A percentile compares a stretch with the other conserved stretches of the same genome.
Conservation (phyloP, 2,329 filamentous ascomycete genomes). For the Alternaria panax region DNA sequence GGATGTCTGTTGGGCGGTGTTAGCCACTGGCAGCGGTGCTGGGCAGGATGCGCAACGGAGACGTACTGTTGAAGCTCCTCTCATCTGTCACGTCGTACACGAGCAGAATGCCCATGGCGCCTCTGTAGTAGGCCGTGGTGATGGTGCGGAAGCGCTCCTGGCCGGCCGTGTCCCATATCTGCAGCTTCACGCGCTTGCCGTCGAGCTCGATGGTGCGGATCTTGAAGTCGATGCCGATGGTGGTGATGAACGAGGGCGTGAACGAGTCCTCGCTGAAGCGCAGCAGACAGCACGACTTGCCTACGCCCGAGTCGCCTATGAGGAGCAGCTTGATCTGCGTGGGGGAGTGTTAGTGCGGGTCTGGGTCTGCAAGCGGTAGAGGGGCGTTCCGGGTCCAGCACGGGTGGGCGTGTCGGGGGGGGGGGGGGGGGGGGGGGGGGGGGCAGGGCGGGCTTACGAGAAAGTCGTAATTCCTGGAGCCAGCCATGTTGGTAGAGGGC, state of each 20-base stretch:
- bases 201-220: conserved; percentile 99
- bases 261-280: conserved; percentile 98
- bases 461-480: conserved; percentile 99
- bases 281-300: conserved; percentile 95
- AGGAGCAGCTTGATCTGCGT: conserved; percentile 91
- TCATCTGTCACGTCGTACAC: conserved; percentile 99
- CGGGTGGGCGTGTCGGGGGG: conserved; percentile 6
- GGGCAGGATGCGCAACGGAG: not conserved
- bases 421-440: conserved; percentile 7
- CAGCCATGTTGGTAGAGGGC: conserved; percentile 72
- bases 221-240: conserved; percentile 99
- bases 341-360: conserved; percentile 21
- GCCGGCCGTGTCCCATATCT: conserved; percentile 99
- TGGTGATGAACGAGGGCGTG: conserved; percentile 97
- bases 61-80: conserved; percentile 90
- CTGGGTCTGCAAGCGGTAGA: conserved; percentile 13
- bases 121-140: conserved; percentile 97
- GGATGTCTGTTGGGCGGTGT: conserved; percentile 74
- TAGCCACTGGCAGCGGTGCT: conserved; percentile 14
- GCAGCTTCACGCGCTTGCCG: conserved; percentile 97
- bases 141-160: conserved; percentile 99
- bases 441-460: conserved; percentile 69
- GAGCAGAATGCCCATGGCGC: conserved; percentile 96
- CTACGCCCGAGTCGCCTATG: conserved; percentile 95
- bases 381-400: conserved; percentile 12